Percentiles rank a stretch among this genome's conserved stretches.
Conservation (phyloP, 352 stramenopile species). For the Globisporangium paddicum region DNA sequence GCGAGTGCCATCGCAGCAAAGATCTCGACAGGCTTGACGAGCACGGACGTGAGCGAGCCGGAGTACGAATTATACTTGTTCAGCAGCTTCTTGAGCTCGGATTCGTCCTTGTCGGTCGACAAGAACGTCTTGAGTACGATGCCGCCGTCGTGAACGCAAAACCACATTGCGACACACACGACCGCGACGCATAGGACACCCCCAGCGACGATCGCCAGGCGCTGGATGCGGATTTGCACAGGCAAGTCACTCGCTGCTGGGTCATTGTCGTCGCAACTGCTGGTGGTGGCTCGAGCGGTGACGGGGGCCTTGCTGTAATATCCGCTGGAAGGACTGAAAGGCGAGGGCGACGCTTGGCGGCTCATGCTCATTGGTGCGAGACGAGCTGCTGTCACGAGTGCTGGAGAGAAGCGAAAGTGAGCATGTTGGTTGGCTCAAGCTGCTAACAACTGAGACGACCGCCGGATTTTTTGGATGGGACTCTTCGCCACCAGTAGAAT, state of each 20-base stretch:
- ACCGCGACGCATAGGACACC: neutral
- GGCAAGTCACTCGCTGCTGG: neutral
- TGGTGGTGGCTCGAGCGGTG: too few species aligned
- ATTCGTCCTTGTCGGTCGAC: neutral
- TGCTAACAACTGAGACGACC: too few species aligned
- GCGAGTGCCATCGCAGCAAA: neutral
- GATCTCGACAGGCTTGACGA: neutral
- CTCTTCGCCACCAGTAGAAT: too few species aligned
- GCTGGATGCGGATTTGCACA: neutral
- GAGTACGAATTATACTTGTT: slow-evolving; percentile 6
- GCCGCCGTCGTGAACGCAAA: neutral
- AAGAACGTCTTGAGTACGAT: neutral
- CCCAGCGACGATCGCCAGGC: neutral
- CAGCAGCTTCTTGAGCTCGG: neutral
- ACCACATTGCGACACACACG: neutral
- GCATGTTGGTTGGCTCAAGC: too few species aligned
- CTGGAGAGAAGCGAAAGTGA: too few species aligned
- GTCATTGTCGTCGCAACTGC: neutral
- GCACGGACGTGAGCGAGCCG: neutral
- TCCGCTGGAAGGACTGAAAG: too few species aligned
- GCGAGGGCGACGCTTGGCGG: too few species aligned
- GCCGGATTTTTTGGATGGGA: too few species aligned
- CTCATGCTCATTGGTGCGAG: too few species aligned
- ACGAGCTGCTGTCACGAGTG: too few species aligned
- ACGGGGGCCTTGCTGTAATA: too few species aligned